Evolutionary conservation across 2,329 filamentous ascomycete species (phyloP).

Genomic region (Venturia nashicola): DNA sequence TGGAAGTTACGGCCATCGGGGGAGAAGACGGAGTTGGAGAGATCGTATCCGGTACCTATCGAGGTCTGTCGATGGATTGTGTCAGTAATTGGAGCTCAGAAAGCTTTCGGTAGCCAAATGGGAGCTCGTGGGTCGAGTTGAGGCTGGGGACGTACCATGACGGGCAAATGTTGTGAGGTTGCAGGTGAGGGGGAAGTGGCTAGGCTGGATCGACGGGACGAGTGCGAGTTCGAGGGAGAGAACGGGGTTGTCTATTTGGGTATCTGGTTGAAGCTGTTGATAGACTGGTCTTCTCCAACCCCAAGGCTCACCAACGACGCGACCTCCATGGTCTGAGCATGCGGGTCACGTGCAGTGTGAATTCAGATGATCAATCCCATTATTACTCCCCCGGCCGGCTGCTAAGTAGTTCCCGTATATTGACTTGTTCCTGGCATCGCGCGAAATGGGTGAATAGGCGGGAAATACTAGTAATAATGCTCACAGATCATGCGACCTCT

Average conservation of each 20-base stretch:
- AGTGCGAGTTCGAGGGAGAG: neutral
- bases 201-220: neutral
- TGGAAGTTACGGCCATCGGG: constrained; percentile 98
- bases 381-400: too few relatives aligned
- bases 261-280: neutral
- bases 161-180: neutral
- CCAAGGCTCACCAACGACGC: neutral
- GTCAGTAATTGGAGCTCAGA: neutral
- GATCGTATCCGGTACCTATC: constrained; percentile 98
- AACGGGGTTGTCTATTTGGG: neutral
- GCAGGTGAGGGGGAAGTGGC: neutral
- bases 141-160: neutral
- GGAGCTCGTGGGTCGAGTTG: neutral
- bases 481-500: too few relatives aligned
- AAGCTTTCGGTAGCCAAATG: neutral
- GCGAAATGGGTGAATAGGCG: too few relatives aligned
- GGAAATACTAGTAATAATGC: too few relatives aligned
- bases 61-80: constrained; percentile 56
- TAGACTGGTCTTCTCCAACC: neutral
- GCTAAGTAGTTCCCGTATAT: too few relatives aligned
- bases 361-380: neutral
- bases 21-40: constrained; percentile 98
- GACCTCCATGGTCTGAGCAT: neutral
- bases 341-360: neutral
- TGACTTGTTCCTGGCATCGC: too few relatives aligned